Evolutionary conservation across 163 green algal genomes (phyloP), one percentile per base, ranked within the genome.

Genomic region (Chlamydomonas reinhardtii): DNA sequence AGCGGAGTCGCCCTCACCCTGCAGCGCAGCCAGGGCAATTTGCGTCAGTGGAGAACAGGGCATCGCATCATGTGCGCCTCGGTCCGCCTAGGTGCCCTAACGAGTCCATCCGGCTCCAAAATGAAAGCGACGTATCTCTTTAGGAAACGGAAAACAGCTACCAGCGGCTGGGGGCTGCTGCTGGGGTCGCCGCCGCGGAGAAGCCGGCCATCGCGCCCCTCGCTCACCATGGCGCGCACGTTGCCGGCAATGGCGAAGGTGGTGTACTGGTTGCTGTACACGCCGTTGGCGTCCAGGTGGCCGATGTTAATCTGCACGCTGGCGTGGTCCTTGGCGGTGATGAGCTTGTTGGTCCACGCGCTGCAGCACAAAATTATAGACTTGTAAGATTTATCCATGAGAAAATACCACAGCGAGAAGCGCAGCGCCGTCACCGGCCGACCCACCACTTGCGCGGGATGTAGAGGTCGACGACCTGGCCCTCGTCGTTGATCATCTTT

Each of bases 261-360:
- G 73, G 96, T 98, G 95, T 96, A 99, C 88, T 96, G 88, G 91
- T 94, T 94, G 81, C 87, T 98, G 95, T 99, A 99, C 59, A 99
- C 94, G 83, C 98, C 98, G 82, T 96, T 94, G 88, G 97, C 96
- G 91, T 99, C 95, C 74, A 99, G 92, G 94, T 99, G 98, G 52
- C 97, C 98, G 75, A 99, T 93, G 95, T 99, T 99, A 76, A 99
- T 93, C 95, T 99, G 98, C 29, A 99, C 95, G 89, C 89, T 94
- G 56, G 94, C 96, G 87, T 99, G 97, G 94, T 99, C 98, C 95
- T 99, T 99, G 82, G 98, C 96, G 12, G 94, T 97, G 94, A 99
- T 99, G 71, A 99, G 94, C 93, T 99, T 98, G 96, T 99, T 99
- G 65, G 96, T 99, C 96, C 97, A 99, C n/a, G 98, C 98, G 94